Conservation (phyloP, 2,329 filamentous ascomycete genomes). For the Lachnellula arida region DNA sequence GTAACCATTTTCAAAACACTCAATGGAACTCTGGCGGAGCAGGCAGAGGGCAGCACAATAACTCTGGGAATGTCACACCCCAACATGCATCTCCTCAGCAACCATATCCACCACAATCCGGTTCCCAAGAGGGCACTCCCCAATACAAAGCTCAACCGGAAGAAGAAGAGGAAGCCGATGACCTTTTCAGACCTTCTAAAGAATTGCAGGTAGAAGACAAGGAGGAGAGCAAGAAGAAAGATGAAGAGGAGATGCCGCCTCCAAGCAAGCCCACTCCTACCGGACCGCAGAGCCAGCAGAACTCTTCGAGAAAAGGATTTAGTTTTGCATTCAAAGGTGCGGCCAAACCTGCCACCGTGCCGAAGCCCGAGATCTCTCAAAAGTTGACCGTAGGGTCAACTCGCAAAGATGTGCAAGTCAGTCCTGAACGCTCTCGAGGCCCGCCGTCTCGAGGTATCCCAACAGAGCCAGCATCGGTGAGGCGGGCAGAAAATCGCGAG, state of each 20-base stretch:
- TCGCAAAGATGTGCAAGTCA: slow-evolving; percentile 22
- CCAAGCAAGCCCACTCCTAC: slow-evolving; percentile 47
- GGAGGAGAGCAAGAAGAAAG: slow-evolving; percentile 42
- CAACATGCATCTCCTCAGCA: slow-evolving; percentile 31
- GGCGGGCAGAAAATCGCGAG: slow-evolving; percentile 32
- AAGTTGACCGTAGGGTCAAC: slow-evolving; percentile 55
- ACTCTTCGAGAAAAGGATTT: slow-evolving; percentile 58
- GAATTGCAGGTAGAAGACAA: slow-evolving; percentile 61
- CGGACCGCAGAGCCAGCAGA: slow-evolving; percentile 34
- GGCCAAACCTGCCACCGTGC: slow-evolving; percentile 52
- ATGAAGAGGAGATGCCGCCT: slow-evolving; percentile 49
- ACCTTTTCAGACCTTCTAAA: slow-evolving; percentile 59
- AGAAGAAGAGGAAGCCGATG: slow-evolving; percentile 48
- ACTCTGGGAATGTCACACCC: slow-evolving; percentile 33
- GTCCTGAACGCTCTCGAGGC: slow-evolving; percentile 41
- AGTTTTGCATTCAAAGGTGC: slow-evolving; percentile 89
- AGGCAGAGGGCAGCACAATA: slow-evolving; percentile 42
- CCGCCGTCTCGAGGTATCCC: slow-evolving; percentile 39
- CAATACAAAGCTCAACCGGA: slow-evolving; percentile 31
- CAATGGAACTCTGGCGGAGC: slow-evolving; percentile 64
- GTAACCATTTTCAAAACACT: slow-evolving; percentile 57
- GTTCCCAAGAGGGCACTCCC: slow-evolving; percentile 21
- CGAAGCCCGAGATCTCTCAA: slow-evolving; percentile 61
- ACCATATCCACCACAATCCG: slow-evolving; percentile 22
- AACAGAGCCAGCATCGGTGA: slow-evolving; percentile 49